These are phyloP conservation scores for Annulohypoxylon stygium DNA, from an alignment of 495 filamentous ascomycete genomes.

Conservation along the genomic window DNA sequence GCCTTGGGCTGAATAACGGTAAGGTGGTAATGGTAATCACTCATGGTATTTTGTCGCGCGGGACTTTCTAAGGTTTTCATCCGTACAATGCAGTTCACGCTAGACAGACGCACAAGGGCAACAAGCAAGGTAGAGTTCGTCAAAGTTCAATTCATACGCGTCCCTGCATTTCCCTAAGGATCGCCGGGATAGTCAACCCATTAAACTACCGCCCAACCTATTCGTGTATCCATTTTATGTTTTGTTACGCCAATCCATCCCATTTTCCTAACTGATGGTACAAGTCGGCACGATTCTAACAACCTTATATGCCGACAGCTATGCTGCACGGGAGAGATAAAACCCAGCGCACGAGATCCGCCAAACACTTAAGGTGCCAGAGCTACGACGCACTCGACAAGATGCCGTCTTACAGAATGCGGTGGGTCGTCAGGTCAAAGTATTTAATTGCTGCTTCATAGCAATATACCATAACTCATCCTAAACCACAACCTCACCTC, in stretches of 20 bases:
- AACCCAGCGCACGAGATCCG: conserved; percentile 25
- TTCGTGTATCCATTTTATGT: conserved; percentile 34
- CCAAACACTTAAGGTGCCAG: conserved; percentile 11
- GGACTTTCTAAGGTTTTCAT: not conserved
- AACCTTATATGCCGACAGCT: conserved; percentile 7
- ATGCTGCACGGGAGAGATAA: conserved; percentile 26
- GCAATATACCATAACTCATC: conserved; percentile 36
- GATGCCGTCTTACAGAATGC: conserved; percentile 21
- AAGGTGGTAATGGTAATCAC: not conserved
- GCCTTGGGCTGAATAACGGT: not conserved
- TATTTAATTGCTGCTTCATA: conserved; percentile 43
- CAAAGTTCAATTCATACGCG: conserved; percentile 27
- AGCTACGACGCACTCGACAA: conserved; percentile 40
- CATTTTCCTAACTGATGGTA: conserved; percentile 16
- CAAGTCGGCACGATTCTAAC: conserved; percentile 32
- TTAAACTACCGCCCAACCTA: conserved; percentile 21
- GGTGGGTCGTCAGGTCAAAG: conserved; percentile 14
- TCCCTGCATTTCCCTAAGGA: conserved; percentile 24
- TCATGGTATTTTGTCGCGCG: no score
- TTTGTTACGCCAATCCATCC: conserved; percentile 4
- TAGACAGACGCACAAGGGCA: not conserved
- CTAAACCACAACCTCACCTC: conserved; percentile 13
- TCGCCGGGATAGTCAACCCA: conserved; percentile 9
- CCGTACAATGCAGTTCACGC: not conserved
- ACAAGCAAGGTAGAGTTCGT: not conserved